Percentiles rank a stretch among this genome's conserved stretches.
Evolutionary conservation across 108 stramenopile genomes (phyloP).

Genomic region (Cyclotella kingstonii): DNA sequence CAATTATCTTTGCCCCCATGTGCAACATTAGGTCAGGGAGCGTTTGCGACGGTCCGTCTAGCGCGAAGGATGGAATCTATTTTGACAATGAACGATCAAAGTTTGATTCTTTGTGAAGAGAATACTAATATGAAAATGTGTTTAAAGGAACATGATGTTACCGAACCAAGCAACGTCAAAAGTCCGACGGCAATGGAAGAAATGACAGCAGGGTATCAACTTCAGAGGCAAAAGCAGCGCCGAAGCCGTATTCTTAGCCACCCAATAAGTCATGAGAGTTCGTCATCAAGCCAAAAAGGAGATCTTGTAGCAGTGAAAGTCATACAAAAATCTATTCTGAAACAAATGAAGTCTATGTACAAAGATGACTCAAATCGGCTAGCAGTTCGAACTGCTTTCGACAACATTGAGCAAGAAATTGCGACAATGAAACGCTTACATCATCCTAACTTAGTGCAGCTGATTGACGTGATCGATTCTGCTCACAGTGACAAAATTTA

Average conservation of each 20-base stretch:
- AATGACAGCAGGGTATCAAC: slow-evolving; percentile 1
- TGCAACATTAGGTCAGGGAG: slow-evolving; percentile 6
- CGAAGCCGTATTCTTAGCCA: slow-evolving; percentile 20
- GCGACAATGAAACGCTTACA: slow-evolving; percentile 85
- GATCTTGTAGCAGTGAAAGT: slow-evolving; percentile 84
- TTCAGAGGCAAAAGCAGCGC: slow-evolving; percentile 1
- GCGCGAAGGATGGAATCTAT: slow-evolving; percentile 10
- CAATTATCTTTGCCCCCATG: slow-evolving; percentile 5
- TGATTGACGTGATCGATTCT: slow-evolving; percentile 85
- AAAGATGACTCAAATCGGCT: slow-evolving; percentile 39
- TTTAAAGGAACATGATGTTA: background rate
- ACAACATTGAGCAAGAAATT: slow-evolving; percentile 85
- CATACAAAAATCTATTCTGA: slow-evolving; percentile 74
- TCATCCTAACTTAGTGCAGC: slow-evolving; percentile 80
- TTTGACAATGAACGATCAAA: background rate
- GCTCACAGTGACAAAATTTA: slow-evolving; percentile 76
- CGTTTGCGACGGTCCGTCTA: slow-evolving; percentile 8
- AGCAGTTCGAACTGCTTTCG: slow-evolving; percentile 67
- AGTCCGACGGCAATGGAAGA: background rate
- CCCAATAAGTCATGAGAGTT: slow-evolving; percentile 1
- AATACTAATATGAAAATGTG: background rate
- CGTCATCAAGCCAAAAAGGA: slow-evolving; percentile 27
- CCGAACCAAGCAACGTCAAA: no score
- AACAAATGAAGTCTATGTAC: slow-evolving; percentile 73
- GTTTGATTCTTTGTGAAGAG: background rate